These are phyloP conservation scores for Lepidium aucheri DNA, from an alignment of 345 rosid genomes.

Conservation along the genomic window DNA sequence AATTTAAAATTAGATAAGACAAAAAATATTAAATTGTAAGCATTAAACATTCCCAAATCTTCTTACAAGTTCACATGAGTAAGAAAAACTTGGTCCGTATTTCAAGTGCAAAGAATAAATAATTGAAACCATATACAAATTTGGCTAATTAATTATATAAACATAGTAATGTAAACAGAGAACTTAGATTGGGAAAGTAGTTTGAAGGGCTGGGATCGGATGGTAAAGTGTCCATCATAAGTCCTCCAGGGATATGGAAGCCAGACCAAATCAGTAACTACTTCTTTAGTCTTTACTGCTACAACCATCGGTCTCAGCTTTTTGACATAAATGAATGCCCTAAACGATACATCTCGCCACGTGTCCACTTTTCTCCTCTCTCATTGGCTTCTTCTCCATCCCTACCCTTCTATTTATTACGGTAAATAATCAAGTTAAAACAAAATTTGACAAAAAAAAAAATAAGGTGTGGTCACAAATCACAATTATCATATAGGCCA, in stretches of 20 bases:
- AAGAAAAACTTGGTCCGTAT: not conserved
- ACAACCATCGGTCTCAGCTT: slow-evolving; percentile 29
- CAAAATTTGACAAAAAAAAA: too few species aligned
- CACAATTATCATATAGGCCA: not conserved
- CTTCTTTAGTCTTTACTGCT: not conserved
- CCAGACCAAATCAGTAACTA: slow-evolving; percentile 17
- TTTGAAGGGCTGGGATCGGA: slow-evolving; percentile 15
- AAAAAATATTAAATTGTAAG: too few species aligned
- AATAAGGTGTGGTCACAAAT: slow-evolving; percentile 5
- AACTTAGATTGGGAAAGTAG: slow-evolving; percentile 9
- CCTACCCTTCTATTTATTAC: too few species aligned
- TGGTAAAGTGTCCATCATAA: slow-evolving; percentile 16
- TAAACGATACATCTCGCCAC: slow-evolving; percentile 4
- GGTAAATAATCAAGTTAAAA: too few species aligned
- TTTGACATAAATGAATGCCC: not conserved
- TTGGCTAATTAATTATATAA: not conserved
- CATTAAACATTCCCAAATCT: not conserved
- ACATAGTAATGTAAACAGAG: slow-evolving; percentile 3
- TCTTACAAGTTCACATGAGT: too few species aligned
- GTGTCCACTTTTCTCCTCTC: slow-evolving; percentile 2
- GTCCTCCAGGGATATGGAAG: slow-evolving; percentile 17
- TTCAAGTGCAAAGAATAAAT: too few species aligned
- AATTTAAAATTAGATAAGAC: too few species aligned
- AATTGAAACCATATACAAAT: not conserved
- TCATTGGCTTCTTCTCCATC: too few species aligned